Base-by-base conservation (phyloP, 163 green algal genomes). In the Scenedesmus sp. region DNA sequence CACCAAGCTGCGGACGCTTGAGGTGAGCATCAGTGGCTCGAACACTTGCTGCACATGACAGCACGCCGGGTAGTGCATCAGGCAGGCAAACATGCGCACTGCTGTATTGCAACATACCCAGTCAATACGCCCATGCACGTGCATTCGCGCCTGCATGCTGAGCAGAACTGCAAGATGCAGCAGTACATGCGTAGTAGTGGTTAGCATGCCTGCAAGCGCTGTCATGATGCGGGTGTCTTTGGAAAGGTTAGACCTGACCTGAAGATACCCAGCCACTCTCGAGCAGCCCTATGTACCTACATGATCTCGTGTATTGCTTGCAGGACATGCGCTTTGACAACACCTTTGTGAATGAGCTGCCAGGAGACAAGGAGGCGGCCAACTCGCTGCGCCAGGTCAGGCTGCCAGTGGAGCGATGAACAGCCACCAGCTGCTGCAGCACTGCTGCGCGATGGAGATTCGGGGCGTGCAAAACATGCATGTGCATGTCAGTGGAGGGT, bases 321-420 rank as follows among this genome's bases (percentile, higher is more conserved):
- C 72, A 99, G 93, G 83, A 93, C 13, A 87, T 99, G 0, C 61
- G 91, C 1, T 96, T 96, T 53, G 94, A 95, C 24, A 97, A 97
- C 89, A 95, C 92, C 10, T 98, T 98, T 89, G 95, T 95, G 0
- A 46, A 76, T 1, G 96, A 98, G 84, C 91, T 99, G 15, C 97
- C 97, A 7, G 96, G 87, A 3, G 97, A 99, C 81, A 81, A 94
- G 16, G 92, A 95, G 2, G 93, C 88, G 4, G 65, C 49, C 12
- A 98, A 98, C 53, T n/a, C 30, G 0, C 56, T 96, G 10, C 94
- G 97, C 30, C 96, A 97, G 94, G 96, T 97, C 53, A 37, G 85
- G 26, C 24, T 35, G 42, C n/a, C 56, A n/a, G 33, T 15, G 49
- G 30, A 35, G 37, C 65, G 35, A 46, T 84, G 30, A 43, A 95